Percentiles rank a stretch among this genome's conserved stretches.
Conservation (phyloP, 2,329 filamentous ascomycete genomes). For the Neonectria coccinea region DNA sequence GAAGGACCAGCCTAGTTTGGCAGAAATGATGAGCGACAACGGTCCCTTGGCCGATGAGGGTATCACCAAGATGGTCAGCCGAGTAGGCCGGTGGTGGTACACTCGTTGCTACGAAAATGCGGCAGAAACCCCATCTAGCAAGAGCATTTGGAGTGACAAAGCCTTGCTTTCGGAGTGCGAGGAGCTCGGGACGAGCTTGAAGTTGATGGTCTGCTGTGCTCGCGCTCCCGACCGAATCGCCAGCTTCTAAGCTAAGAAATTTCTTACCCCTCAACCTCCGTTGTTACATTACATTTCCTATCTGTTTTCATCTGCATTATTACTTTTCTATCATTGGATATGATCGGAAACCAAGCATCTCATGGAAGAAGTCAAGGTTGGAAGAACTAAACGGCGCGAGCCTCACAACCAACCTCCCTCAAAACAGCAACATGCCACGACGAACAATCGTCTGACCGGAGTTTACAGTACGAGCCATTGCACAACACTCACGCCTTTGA, state of each 20-base stretch:
- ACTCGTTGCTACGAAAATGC: slow-evolving; percentile 87
- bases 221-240: slow-evolving; percentile 76
- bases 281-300: slow-evolving; percentile 29
- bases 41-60: slow-evolving; percentile 80
- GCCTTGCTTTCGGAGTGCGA: slow-evolving; percentile 85
- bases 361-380: slow-evolving; percentile 41
- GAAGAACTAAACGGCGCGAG: slow-evolving; percentile 45
- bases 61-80: slow-evolving; percentile 92
- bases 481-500: slow-evolving; percentile 14
- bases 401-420: slow-evolving; percentile 29
- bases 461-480: slow-evolving; percentile 26
- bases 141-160: slow-evolving; percentile 82
- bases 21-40: slow-evolving; percentile 79
- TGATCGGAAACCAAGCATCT: slow-evolving; percentile 28
- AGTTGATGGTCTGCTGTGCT: slow-evolving; percentile 90
- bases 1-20: slow-evolving; percentile 67
- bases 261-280: not conserved
- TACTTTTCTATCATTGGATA: slow-evolving; percentile 22
- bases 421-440: slow-evolving; percentile 19
- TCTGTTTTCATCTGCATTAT: slow-evolving; percentile 32
- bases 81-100: slow-evolving; percentile 97
- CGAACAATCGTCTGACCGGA: slow-evolving; percentile 17
- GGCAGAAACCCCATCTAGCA: slow-evolving; percentile 58
- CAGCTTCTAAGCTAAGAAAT: slow-evolving; percentile 55
- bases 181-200: slow-evolving; percentile 86